Evolutionary conservation across 345 rosid species (phyloP), one percentile per base, ranked within the genome.

Genomic region (Lepidium sativum): DNA sequence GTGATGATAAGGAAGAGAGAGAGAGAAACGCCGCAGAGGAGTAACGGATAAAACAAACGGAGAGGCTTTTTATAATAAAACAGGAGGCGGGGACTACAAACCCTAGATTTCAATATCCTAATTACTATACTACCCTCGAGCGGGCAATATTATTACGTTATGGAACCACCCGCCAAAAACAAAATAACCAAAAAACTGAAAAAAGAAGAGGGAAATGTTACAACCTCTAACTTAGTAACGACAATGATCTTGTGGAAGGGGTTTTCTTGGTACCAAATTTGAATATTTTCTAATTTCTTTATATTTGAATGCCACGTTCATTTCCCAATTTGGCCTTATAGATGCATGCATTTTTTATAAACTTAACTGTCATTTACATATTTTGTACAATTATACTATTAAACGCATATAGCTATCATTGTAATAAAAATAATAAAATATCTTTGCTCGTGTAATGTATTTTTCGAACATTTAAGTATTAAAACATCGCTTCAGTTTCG

Each of bases 1-100:
- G 31, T 13, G 20, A 61, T 71, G 75, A 71, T 71, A 57, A 71
- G 65, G 70, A 18, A 33, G 65, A 39, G 43, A 38, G 68, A 69
- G 66, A 52, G 67, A 39, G 58, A 60, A 23, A 71, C 71, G 76
- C 71, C 76, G 70, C 71, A 41, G 54, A 50, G 32, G 44, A 63
- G 17, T 65, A 72, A 72, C 76, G 70, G 71, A 72, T 72, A 57
- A 41, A 72, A 72, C 60, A 65, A 72, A 72, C 76, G 23, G 70
- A 64, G 70, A 48, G 45, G 60, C 14, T 1, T 49, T 72, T 55
- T 72, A 65, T 72, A 58, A 27, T 72, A 17, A 4, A 34, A 10
- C 23, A 39, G 70, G 75, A 58, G 76, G 76, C 76, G 70, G 65
- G 75, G 44, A 70, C 63, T 34, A n/a, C 6, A 57, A 65, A 50